Conservation (phyloP, 2,329 filamentous ascomycete species). For the Pseudogymnoascus sp. region DNA sequence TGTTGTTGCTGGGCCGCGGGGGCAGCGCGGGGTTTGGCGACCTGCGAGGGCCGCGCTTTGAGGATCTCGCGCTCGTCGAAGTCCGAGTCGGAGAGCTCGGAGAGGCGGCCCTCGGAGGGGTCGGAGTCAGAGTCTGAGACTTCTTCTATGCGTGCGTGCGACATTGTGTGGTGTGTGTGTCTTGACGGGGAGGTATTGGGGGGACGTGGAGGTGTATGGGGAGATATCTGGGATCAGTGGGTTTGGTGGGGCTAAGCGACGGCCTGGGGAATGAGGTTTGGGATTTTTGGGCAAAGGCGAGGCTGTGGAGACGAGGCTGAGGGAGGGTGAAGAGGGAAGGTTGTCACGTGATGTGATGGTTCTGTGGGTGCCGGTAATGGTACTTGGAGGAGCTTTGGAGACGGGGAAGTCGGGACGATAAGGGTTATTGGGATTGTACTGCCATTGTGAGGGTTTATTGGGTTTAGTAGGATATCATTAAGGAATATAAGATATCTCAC, state of each 20-base stretch:
- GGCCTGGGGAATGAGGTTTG: not conserved
- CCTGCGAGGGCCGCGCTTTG: slow-evolving; percentile 22
- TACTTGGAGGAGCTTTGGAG: not conserved
- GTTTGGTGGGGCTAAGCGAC: slow-evolving; percentile 5
- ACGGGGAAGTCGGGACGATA: not conserved
- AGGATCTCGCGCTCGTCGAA: slow-evolving; percentile 42
- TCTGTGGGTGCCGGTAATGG: not conserved
- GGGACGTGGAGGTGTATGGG: not conserved
- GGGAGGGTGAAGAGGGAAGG: not conserved
- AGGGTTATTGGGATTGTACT: not conserved
- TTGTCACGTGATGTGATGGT: not conserved
- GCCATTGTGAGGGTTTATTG: not conserved
- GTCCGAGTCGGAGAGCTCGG: slow-evolving; percentile 48
- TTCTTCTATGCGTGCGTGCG: slow-evolving; percentile 85
- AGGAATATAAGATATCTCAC: not conserved
- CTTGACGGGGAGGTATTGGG: not conserved
- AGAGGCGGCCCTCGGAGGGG: slow-evolving; percentile 78
- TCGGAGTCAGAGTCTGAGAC: slow-evolving; percentile 76
- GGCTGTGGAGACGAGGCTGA: not conserved
- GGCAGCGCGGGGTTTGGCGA: slow-evolving; percentile 27
- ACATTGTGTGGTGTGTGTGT: slow-evolving; percentile 47
- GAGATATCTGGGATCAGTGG: slow-evolving; percentile 11
- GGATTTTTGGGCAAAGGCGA: not conserved
- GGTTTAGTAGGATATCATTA: not conserved
- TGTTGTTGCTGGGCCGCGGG: slow-evolving; percentile 17